These are phyloP conservation scores for Boletus speciosus DNA, from an alignment of 768 basidiomycete species.

Conservation along the genomic window DNA sequence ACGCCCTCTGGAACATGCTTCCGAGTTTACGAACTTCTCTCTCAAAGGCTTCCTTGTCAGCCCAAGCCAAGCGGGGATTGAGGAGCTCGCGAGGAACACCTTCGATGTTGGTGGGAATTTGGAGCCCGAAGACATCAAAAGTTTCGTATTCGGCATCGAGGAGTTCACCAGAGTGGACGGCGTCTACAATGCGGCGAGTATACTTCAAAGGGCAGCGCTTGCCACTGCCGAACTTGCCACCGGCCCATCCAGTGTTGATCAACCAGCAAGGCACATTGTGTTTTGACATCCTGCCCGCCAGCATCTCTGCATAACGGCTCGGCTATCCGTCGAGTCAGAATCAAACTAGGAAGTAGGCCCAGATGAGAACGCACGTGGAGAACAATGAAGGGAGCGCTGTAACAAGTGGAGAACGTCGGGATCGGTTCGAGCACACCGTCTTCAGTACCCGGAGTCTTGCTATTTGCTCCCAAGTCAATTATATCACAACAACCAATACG, in stretches of 20 bases:
- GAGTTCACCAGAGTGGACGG: constrained; percentile 91
- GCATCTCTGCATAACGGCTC: constrained; percentile 93
- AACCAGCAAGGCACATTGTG: constrained; percentile 94
- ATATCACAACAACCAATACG: neutral
- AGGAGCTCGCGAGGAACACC: constrained; percentile 90
- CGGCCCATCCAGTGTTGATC: constrained; percentile 98
- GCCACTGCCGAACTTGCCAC: constrained; percentile 89
- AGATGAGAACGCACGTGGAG: constrained; percentile 62
- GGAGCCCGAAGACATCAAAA: constrained; percentile 79
- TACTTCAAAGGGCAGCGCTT: constrained; percentile 95
- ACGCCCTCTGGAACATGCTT: constrained; percentile 93
- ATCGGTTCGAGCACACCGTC: constrained; percentile 98
- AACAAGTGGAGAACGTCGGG: constrained; percentile 98
- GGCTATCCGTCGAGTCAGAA: constrained; percentile 46
- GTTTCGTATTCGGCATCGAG: constrained; percentile 83
- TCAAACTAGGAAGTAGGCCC: neutral
- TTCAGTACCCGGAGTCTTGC: constrained; percentile 98
- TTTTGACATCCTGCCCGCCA: constrained; percentile 89
- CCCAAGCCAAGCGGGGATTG: constrained; percentile 85
- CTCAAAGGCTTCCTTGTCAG: constrained; percentile 84
- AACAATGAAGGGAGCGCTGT: constrained; percentile 99
- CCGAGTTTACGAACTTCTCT: constrained; percentile 84
- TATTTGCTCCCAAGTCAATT: constrained; percentile 30
- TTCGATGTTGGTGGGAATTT: constrained; percentile 77
- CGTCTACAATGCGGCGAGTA: constrained; percentile 95